These are phyloP conservation scores for Puccinia novopanici DNA, from an alignment of 1,284 basidiomycete genomes.

Conservation along the genomic window DNA sequence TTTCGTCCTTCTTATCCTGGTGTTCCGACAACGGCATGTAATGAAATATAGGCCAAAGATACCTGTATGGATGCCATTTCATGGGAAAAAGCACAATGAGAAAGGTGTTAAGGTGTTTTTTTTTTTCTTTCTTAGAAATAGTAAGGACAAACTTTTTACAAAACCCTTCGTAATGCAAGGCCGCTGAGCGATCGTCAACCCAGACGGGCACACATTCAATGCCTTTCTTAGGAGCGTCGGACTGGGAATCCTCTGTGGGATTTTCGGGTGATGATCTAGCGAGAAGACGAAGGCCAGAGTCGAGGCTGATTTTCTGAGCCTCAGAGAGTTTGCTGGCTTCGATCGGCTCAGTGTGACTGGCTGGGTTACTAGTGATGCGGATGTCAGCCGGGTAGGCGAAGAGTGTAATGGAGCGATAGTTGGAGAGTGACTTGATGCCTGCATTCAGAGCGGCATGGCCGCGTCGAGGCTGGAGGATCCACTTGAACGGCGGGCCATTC, in stretches of 20 bases:
- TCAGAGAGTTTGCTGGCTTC: slow-evolving; percentile 55
- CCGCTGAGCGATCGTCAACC: slow-evolving; percentile 84
- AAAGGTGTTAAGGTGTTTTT: neutral
- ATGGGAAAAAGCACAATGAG: slow-evolving; percentile 14
- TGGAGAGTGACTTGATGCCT: slow-evolving; percentile 80
- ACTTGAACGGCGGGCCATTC: slow-evolving; percentile 60
- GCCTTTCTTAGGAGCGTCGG: slow-evolving; percentile 61
- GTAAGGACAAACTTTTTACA: slow-evolving; percentile 83
- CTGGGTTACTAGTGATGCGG: slow-evolving; percentile 59
- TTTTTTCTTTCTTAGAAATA: neutral
- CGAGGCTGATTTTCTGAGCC: slow-evolving; percentile 68
- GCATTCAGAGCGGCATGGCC: slow-evolving; percentile 95
- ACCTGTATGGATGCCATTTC: slow-evolving; percentile 60
- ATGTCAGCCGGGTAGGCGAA: slow-evolving; percentile 94
- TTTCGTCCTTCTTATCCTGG: slow-evolving; percentile 71
- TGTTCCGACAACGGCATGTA: slow-evolving; percentile 69
- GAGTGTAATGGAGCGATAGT: slow-evolving; percentile 83
- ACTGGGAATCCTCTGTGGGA: slow-evolving; percentile 65
- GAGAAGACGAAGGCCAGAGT: slow-evolving; percentile 57
- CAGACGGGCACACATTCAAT: slow-evolving; percentile 81
- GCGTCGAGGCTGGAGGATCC: slow-evolving; percentile 78
- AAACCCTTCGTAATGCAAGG: slow-evolving; percentile 88
- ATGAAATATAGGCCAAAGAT: slow-evolving; percentile 97
- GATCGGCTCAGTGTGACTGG: slow-evolving; percentile 31
- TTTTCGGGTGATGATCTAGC: slow-evolving; percentile 3